A percentile compares a stretch with the other conserved stretches of the same genome.
Evolutionary conservation across 73 alveolate genomes (phyloP).

Genomic region (Diophrys sp.): DNA sequence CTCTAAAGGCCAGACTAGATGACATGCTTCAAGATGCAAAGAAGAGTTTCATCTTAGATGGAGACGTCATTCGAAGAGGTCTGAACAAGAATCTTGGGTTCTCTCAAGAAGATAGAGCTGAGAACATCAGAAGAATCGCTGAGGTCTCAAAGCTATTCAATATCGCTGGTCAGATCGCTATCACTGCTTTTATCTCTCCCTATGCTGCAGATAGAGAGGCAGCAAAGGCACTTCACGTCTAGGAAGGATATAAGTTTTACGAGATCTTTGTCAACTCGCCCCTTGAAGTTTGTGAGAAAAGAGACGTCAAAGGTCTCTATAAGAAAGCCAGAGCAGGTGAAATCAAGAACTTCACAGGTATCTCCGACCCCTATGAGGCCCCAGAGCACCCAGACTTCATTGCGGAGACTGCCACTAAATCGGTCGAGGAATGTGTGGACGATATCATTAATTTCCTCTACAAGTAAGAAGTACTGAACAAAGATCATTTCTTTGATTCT

Average conservation of each 20-base stretch:
- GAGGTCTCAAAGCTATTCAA: constrained; percentile 79
- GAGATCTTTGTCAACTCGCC: constrained; percentile 71
- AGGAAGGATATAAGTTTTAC: constrained; percentile 55
- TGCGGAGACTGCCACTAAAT: constrained; percentile 45
- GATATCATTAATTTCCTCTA: constrained; percentile 30
- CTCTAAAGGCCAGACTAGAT: constrained; percentile 27
- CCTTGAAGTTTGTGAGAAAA: constrained; percentile 62
- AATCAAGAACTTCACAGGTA: constrained; percentile 80
- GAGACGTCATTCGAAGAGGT: constrained; percentile 74
- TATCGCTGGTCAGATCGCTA: constrained; percentile 61
- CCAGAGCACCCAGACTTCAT: constrained; percentile 66
- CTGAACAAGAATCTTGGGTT: constrained; percentile 79
- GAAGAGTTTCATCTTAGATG: constrained; percentile 57
- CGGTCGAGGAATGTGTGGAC: constrained; percentile 44
- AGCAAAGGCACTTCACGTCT: constrained; percentile 56
- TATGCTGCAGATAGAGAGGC: constrained; percentile 67
- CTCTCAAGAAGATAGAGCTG: constrained; percentile 72
- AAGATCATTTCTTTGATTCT: constrained; percentile 17
- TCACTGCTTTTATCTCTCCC: constrained; percentile 78
- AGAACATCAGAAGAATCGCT: constrained; percentile 73
- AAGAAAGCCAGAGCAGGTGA: constrained; percentile 80
- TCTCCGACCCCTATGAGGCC: constrained; percentile 79
- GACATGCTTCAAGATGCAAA: constrained; percentile 24
- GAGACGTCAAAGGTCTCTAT: constrained; percentile 80
- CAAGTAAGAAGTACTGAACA: constrained; percentile 25